Conservation (phyloP, 768 basidiomycete species). For the Lactarius hengduanensis region DNA sequence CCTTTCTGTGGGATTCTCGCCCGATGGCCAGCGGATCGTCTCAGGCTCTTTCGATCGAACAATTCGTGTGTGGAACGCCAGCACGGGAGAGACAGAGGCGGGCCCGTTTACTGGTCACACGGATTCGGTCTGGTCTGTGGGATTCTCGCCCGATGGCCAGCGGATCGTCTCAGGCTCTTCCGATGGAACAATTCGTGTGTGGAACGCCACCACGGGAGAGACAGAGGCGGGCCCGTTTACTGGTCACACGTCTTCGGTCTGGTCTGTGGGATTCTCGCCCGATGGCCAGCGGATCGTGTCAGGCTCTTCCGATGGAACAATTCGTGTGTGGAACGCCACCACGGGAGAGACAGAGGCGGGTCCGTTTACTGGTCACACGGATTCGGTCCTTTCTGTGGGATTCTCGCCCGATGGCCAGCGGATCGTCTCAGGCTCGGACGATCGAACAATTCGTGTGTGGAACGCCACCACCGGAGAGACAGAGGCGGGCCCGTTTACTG, state of each 20-base stretch:
- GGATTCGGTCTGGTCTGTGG: not conserved
- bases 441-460: constrained; percentile 4
- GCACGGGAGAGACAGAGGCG: not conserved
- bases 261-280: not conserved
- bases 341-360: not conserved
- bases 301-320: constrained; percentile 8
- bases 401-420: constrained; percentile 11
- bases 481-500: too few relatives aligned
- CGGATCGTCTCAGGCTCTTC: constrained; percentile 26
- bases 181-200: constrained; percentile 3
- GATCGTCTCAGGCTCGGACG: constrained; percentile 7
- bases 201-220: constrained; percentile 1
- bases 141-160: constrained; percentile 16
- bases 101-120: not conserved
- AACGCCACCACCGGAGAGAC: too few relatives aligned
- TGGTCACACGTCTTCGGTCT: too few relatives aligned
- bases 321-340: constrained; percentile 5
- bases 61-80: constrained; percentile 7
- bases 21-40: constrained; percentile 30
- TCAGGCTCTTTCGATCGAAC: not conserved
- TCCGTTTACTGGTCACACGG: not conserved
- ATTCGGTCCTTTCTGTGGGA: not conserved
- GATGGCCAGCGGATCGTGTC: constrained; percentile 30
- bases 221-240: constrained; percentile 1
- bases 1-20: not conserved